These are phyloP conservation scores for Carex scoparia DNA, from an alignment of 176 grass and related monocot genomes.

Conservation along the genomic window DNA sequence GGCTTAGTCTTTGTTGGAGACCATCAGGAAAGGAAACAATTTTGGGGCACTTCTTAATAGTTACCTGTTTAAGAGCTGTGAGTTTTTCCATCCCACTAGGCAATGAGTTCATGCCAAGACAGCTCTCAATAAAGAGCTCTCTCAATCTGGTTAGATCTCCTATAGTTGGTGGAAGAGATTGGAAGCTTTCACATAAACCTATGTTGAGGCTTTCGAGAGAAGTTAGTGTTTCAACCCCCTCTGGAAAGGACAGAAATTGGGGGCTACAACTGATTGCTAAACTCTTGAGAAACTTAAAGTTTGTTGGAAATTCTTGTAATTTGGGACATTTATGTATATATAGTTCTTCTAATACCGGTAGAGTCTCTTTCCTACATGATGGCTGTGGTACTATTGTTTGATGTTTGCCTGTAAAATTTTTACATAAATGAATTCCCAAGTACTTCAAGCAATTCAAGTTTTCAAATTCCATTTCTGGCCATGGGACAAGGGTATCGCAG, in stretches of 20 bases:
- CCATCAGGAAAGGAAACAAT: background rate
- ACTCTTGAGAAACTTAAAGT: background rate
- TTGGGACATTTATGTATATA: background rate
- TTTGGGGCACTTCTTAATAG: background rate
- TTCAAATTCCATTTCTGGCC: background rate
- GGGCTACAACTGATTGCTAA: background rate
- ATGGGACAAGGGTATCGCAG: background rate
- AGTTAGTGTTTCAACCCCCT: background rate
- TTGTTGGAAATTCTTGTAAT: background rate
- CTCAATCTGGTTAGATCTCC: background rate
- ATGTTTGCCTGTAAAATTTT: background rate
- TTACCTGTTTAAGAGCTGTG: background rate
- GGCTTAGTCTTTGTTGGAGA: background rate
- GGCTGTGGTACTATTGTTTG: background rate
- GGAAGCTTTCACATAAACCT: background rate
- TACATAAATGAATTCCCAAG: background rate
- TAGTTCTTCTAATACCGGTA: background rate
- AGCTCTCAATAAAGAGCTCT: background rate
- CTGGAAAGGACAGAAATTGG: background rate
- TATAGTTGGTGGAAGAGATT: background rate
- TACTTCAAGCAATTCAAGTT: background rate
- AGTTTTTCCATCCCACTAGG: background rate
- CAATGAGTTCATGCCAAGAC: background rate
- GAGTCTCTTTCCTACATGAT: background rate
- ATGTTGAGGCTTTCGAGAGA: background rate